phyloP scores from a whole-genome alignment of 2,329 filamentous ascomycete genomes.

The Monosporascus sp. region DNA sequence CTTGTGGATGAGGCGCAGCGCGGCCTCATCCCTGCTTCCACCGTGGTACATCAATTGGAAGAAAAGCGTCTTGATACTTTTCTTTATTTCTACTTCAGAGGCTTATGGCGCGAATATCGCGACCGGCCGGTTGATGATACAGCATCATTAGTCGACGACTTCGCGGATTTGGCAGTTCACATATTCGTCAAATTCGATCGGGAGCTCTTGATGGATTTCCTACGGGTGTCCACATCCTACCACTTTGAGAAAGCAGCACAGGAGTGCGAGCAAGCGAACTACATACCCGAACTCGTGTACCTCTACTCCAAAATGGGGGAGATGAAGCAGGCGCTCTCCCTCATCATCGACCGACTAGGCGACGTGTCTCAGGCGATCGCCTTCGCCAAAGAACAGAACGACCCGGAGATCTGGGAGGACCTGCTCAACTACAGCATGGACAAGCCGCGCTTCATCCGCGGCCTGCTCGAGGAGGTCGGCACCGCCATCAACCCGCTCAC shows the following conservation, averaged over 20 bases:
- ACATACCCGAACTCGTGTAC: slow-evolving; percentile 90
- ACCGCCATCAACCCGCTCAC: slow-evolving; percentile 90
- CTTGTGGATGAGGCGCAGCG: slow-evolving; percentile 89
- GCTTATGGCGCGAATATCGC: slow-evolving; percentile 69
- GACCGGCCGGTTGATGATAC: slow-evolving; percentile 55
- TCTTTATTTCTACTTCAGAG: slow-evolving; percentile 85
- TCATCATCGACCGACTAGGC: slow-evolving; percentile 89
- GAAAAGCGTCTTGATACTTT: slow-evolving; percentile 65
- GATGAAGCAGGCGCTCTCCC: slow-evolving; percentile 81
- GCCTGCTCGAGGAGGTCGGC: slow-evolving; percentile 86
- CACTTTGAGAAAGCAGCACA: slow-evolving; percentile 73
- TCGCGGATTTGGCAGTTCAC: slow-evolving; percentile 80
- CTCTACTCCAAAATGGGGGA: slow-evolving; percentile 93
- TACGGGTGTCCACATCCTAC: slow-evolving; percentile 80
- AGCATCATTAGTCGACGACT: slow-evolving; percentile 70
- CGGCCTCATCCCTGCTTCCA: slow-evolving; percentile 72
- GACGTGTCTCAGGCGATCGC: slow-evolving; percentile 90
- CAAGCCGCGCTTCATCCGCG: slow-evolving; percentile 90
- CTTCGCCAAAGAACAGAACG: slow-evolving; percentile 90
- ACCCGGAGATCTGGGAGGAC: slow-evolving; percentile 91
- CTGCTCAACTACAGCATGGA: slow-evolving; percentile 95
- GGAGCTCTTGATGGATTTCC: slow-evolving; percentile 75
- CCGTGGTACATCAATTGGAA: slow-evolving; percentile 74
- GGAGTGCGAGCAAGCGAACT: slow-evolving; percentile 77
- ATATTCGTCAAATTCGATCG: slow-evolving; percentile 84